Percentiles rank a stretch among this genome's conserved stretches.
phyloP scores from a whole-genome alignment of 1,139 yeast species.

The Suhomyces taliae region DNA sequence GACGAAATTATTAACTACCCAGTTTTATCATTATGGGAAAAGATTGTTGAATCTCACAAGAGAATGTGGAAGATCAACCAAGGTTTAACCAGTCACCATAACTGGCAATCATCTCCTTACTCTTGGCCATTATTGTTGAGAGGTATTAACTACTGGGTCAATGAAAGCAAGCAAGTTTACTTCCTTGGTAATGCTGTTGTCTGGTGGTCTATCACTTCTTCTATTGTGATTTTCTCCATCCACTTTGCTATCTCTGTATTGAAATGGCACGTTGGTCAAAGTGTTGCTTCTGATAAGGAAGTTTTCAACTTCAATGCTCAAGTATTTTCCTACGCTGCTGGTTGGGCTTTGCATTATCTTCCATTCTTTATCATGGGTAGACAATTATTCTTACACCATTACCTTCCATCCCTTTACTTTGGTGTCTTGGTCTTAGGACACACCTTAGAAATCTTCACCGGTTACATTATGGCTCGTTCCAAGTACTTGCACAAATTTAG shows the following conservation, averaged over 20 bases:
- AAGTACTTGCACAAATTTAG: conserved; percentile 29
- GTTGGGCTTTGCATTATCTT: conserved; percentile 80
- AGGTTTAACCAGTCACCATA: conserved; percentile 81
- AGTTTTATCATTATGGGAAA: conserved; percentile 61
- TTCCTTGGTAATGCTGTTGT: conserved; percentile 85
- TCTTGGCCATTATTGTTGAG: conserved; percentile 88
- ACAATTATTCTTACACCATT: conserved; percentile 91
- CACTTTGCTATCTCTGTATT: conserved; percentile 57
- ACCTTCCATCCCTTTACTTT: conserved; percentile 87
- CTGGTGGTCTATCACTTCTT: conserved; percentile 82
- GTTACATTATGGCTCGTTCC: conserved; percentile 43
- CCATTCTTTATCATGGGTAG: conserved; percentile 95
- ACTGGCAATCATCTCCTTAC: conserved; percentile 83
- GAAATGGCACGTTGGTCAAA: conserved; percentile 73
- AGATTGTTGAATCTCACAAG: conserved; percentile 74
- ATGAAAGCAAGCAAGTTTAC: conserved; percentile 75
- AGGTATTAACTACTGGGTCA: conserved; percentile 95
- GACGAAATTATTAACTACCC: conserved; percentile 55
- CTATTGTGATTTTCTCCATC: conserved; percentile 53
- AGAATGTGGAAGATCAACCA: conserved; percentile 92
- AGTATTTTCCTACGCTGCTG: conserved; percentile 65
- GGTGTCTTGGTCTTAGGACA: conserved; percentile 85
- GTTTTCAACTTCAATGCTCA: conserved; percentile 73
- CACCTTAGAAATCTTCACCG: conserved; percentile 66
- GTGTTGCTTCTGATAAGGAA: conserved; percentile 50